Evolutionary conservation across 495 filamentous ascomycete genomes (phyloP), one percentile per base, ranked within the genome.

Genomic region (Neurospora cerealis): DNA sequence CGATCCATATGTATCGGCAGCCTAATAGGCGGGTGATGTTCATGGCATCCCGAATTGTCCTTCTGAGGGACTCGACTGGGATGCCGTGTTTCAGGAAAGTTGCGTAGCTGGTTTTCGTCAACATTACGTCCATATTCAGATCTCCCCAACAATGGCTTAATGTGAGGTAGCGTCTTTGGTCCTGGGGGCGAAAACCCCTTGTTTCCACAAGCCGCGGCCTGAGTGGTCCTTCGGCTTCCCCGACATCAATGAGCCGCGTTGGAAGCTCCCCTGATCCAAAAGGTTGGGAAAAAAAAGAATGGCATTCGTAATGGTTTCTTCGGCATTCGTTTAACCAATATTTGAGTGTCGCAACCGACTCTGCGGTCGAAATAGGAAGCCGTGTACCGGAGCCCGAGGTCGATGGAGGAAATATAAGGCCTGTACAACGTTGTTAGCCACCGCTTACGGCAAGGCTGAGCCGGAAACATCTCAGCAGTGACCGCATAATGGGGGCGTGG

Each of bases 1-100:
- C 82, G 15, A 80, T 76, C 82, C 82, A 83, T 5, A 83, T 73
- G 62, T 80, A 83, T 1, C 70, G 74, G 24, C 74, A 13, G 9
- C 77, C 76, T 0, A 82, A 40, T 0, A 54, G 36, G 4, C 73
- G 60, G 3, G 74, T 72, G 3, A 81, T 46, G 3, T 69, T 10
- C 15, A 81, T 79, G 21, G 75, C 76, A 46, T 81, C 77, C 40
- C n/a, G 28, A 28, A 66, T 21, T n/a, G 48, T 34, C 19, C 44
- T 46, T 46, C n/a, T 10, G 3, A 46, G 19, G 44, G 8, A 4
- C 0, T 21, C 44, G 44, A 46, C 44, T 46, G 44, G 44, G n/a
- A 46, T 46, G 8, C 44, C 44, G 8, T 46, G 3, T 21, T 46
- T 8, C n/a, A 10, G 3, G n/a, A 46, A 46, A 46, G 44, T 46